Percentiles rank a stretch among this genome's conserved stretches.
Conservation (phyloP, 768 basidiomycete genomes). For the Tricholoma flavovirens region DNA sequence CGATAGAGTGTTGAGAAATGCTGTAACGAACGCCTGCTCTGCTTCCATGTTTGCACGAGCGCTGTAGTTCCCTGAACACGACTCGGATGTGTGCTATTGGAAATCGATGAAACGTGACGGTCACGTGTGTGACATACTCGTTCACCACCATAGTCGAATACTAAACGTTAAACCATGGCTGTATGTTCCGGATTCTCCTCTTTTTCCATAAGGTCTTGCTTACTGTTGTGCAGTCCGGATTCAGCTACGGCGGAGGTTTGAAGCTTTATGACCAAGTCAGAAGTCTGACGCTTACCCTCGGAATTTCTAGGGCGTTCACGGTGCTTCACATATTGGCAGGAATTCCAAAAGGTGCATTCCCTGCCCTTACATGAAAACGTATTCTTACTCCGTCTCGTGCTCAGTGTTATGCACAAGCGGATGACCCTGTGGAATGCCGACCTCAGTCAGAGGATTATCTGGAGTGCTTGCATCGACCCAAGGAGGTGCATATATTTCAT, state of each 20-base stretch:
- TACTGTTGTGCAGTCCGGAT: conserved; percentile 33
- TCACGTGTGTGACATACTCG: conserved; percentile 6
- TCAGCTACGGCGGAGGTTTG: conserved; percentile 40
- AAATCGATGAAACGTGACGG: not conserved
- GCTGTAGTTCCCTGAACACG: too few relatives aligned
- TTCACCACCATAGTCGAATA: too few relatives aligned
- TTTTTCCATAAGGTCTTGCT: not conserved
- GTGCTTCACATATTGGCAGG: conserved; percentile 92
- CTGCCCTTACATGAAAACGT: conserved; percentile 2
- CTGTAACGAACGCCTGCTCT: conserved; percentile 64
- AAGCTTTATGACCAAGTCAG: not conserved
- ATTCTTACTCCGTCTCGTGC: conserved; percentile 3
- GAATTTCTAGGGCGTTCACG: conserved; percentile 60
- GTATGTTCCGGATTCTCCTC: conserved; percentile 3
- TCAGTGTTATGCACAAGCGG: conserved; percentile 83
- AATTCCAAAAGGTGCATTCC: conserved; percentile 62
- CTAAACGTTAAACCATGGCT: conserved; percentile 32
- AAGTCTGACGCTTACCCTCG: not conserved
- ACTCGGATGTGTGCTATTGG: not conserved
- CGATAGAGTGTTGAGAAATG: conserved; percentile 58
- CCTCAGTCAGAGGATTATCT: conserved; percentile 79
- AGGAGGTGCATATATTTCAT: conserved; percentile 57
- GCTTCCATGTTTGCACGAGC: conserved; percentile 40
- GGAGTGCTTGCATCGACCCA: conserved; percentile 84
- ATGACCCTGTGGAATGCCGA: conserved; percentile 67